Base-by-base conservation (phyloP, 2,329 filamentous ascomycete genomes). In the Colletotrichum tropicale region DNA sequence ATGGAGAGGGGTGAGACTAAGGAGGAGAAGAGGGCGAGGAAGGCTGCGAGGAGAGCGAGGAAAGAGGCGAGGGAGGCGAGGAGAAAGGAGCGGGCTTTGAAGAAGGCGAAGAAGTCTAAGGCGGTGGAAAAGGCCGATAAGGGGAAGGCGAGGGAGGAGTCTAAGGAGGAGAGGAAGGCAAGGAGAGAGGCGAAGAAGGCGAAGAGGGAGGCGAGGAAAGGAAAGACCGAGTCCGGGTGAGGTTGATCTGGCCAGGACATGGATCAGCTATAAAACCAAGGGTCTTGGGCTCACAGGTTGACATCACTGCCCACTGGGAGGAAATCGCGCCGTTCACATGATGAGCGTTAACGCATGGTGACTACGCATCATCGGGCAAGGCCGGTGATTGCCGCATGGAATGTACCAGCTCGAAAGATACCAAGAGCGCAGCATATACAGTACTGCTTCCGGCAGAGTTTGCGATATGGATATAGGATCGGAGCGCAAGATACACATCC, bases 161-260 rank as follows among this genome's bases (percentile, higher is more conserved):
- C 84, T 4, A 89, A 87, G 81, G 86, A 87, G 77, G 86, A 87
- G 61, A 84, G 84, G 76, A 82, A 81, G 78, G 82, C 80, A 66
- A 83, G 82, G 58, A 84, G 80, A 64, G 84, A 84, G 62, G 82
- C 81, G 21, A 85, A 81, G 78, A 77, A 77, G 69, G 78, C 80
- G 38, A 77, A 78, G 69, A 73, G 78, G 8, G 80, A 81, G 56
- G 71, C 66, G 32, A 61, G 52, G 38, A 75, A 71, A 38, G 62
- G 64, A 60, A 75, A 66, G 55, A 48, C 34, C n/a, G 74, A 16
- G 13, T 75, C 71, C 15, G 66, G 60, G 5, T 71, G 74, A 76
- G 36, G 21, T 60, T 48, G 48, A 6, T 66, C 38, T n/a, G 21
- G 12, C 26, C 26, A 52, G 32, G 32, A n/a, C 21, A 36, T 30